Evolutionary conservation across 2,329 filamentous ascomycete species (phyloP), one percentile per base, ranked within the genome.

Genomic region (Colletotrichum scovillei): DNA sequence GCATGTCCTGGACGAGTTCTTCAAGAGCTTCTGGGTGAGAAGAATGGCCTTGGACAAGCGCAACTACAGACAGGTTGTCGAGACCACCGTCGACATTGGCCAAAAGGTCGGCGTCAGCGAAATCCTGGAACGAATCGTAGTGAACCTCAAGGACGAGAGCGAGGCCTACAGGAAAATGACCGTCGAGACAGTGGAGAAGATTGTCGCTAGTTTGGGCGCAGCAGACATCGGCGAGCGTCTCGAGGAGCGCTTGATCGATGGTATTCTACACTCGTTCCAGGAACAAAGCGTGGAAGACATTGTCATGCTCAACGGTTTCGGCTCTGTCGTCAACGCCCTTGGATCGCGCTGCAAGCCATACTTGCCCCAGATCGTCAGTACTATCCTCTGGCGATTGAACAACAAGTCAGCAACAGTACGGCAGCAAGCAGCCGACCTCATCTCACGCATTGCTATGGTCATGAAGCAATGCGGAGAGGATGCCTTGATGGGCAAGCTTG

Each of bases 81-180:
- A 99, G 82, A 99, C 97, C 0, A 99, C 97, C 0, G 96, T 98
- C 16, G 97, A 99, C 79, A 91, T 99, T 62, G 95, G 95, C 67
- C 95, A 98, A 81, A 99, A 99, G 84, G 96, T 98, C n/a, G 97
- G 97, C 55, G 95, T 95, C 67, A 93, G 95, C 77, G 96, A 98
- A 86, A 98, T 99, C 73, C 88, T 98, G 4, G 95, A 98, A 82
- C 89, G 95, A 59, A 94, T 98, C 71, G 97, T 98, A 65, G 93
- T 92, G 84, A 98, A 99, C 81, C 89, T 99, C 77, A 99, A 99
- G 84, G 97, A 99, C 80, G 97, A 99, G 83, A 98, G 94, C 82
- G 97, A 99, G 81, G 93, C 96, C 1, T 99, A 99, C 84, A 92
- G 97, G 63, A 98, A 98, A 88, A 99, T 99, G 97, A 98, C 97